Conservation (phyloP, 495 filamentous ascomycete genomes). For the Trichocladium uniseriatum region DNA sequence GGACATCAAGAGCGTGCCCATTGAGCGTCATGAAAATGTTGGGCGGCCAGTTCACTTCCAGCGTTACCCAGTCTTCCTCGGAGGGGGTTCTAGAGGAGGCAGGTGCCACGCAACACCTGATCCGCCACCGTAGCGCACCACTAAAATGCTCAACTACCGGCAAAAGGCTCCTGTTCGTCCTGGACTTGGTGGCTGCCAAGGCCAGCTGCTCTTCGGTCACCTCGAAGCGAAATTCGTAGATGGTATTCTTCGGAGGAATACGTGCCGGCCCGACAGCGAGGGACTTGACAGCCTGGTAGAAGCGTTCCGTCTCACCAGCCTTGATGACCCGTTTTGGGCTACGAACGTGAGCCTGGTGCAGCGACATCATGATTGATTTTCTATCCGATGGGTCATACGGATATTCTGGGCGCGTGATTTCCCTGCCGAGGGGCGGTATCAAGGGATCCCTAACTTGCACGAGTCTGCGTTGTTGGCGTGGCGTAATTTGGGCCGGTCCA, state of each 20-base stretch:
- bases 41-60: constrained; percentile 62
- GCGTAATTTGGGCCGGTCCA: not conserved
- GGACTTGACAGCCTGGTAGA: constrained; percentile 40
- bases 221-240: constrained; percentile 28
- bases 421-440: constrained; percentile 9
- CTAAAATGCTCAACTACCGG: constrained; percentile 27
- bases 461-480: constrained; percentile 2
- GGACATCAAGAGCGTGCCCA: constrained; percentile 42
- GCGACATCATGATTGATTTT: constrained; percentile 37
- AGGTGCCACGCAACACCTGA: constrained; percentile 26
- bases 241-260: constrained; percentile 20
- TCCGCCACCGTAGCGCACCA: constrained; percentile 33
- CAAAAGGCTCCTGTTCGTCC: constrained; percentile 5
- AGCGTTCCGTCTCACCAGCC: constrained; percentile 21
- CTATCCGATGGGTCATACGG: constrained; percentile 33
- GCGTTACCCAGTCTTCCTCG: constrained; percentile 49
- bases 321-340: constrained; percentile 42
- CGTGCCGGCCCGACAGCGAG: constrained; percentile 35
- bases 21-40: constrained; percentile 66
- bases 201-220: constrained; percentile 26
- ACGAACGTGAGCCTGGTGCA: constrained; percentile 50
- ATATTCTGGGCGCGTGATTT: constrained; percentile 22
- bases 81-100: constrained; percentile 5
- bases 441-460: constrained; percentile 3
- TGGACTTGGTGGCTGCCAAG: constrained; percentile 14